phyloP scores from a whole-genome alignment of 768 basidiomycete species.

The Clitopilus hobsonii region DNA sequence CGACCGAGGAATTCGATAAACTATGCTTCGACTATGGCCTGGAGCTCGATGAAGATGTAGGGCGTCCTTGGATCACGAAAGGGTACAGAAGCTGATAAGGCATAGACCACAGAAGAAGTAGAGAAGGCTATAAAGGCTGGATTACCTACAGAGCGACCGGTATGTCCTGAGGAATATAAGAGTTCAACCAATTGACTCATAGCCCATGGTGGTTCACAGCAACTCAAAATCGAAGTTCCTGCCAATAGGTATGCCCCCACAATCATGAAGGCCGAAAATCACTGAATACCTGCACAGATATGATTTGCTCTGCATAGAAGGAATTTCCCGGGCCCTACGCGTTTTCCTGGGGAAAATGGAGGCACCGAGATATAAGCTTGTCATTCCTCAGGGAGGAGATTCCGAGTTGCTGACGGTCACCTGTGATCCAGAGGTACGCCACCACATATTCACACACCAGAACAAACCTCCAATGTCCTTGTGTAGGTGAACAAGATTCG shows the following conservation, averaged over 20 bases:
- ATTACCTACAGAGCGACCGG: constrained; percentile 79
- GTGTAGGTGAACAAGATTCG: constrained; percentile 74
- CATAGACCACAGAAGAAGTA: constrained; percentile 84
- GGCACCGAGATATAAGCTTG: constrained; percentile 69
- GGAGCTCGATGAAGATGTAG: constrained; percentile 95
- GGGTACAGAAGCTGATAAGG: constrained; percentile 2
- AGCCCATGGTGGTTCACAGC: constrained; percentile 36
- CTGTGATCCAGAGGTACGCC: constrained; percentile 67
- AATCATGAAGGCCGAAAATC: constrained; percentile 4
- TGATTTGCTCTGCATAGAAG: constrained; percentile 95
- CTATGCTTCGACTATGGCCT: constrained; percentile 97
- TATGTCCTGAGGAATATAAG: constrained; percentile 35
- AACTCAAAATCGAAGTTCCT: constrained; percentile 98
- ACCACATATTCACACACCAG: neutral
- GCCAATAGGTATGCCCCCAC: constrained; percentile 73
- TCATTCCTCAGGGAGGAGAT: constrained; percentile 68
- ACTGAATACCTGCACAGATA: constrained; percentile 55
- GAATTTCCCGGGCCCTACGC: constrained; percentile 81
- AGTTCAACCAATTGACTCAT: neutral
- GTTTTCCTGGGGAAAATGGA: constrained; percentile 72
- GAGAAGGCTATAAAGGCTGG: constrained; percentile 80
- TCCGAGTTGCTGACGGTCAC: constrained; percentile 60
- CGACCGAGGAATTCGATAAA: constrained; percentile 90
- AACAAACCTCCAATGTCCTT: neutral
- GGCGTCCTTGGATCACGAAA: constrained; percentile 20